Evolutionary conservation across 176 grass and related monocot species (phyloP), one percentile per base, ranked within the genome.

Genomic region (Triticum dicoccoides): DNA sequence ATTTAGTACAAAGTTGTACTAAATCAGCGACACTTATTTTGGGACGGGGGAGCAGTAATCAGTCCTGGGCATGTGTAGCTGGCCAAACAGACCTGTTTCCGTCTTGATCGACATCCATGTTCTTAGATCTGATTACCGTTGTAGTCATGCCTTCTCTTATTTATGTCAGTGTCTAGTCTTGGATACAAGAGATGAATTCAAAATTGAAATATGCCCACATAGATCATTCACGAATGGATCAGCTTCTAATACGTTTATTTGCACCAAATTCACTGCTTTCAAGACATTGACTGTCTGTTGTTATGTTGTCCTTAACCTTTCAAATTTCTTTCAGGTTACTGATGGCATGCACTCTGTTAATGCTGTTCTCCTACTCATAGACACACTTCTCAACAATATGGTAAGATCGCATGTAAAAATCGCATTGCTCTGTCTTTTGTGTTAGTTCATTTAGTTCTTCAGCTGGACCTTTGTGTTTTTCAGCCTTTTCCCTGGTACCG

Each of bases 401-500:
- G 94, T 99, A 95, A 91, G 70, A 51, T 89, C 65, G 69, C 51
- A 37, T 41, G 6, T 64, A 51, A 41, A 35, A 41, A 35, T 77
- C 65, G 34, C 61, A 77, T 25, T 45, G 6, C 39, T 85, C 37
- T 75, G 7, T 11, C n/a, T 47, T 80, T 78, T 70, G 51, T 71
- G 3, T 70, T 92, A 52, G 51, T 76, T 77, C 80, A 82, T 18
- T 77, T 51, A 62, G 61, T 74, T 61, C 8, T 61, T 65, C 25
- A 71, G 23, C 51, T 45, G 64, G 78, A 85, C 70, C 13, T 85
- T 35, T 24, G 44, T 35, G 45, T 47, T 54, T 65, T 92, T 75
- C 92, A 99, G 97, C 91, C 89, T 81, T 96, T 99, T 83, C 97
- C 94, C 32, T 94, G 85, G 90, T 99, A 95, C 69, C 85, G 89